Evolutionary conservation across 129 eudicot species (phyloP), one percentile per base, ranked within the genome.

Genomic region (Sambucus nigra): DNA sequence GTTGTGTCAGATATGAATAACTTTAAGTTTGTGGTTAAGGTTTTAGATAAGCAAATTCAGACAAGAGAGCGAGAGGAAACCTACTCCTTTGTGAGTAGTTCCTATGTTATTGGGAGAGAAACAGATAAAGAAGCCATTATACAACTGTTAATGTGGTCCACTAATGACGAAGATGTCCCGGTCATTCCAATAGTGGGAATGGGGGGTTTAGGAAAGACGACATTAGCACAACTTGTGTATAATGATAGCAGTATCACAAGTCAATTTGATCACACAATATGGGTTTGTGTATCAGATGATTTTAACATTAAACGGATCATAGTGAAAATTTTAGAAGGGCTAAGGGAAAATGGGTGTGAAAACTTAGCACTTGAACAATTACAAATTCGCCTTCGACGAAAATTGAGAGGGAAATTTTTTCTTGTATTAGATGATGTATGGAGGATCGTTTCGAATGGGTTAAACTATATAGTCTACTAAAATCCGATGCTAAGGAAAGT

Each of bases 191-290:
- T 67, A 21, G 66, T 58, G 23, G 73, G 73, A 51, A 29, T 67
- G 1, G 66, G 73, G 5, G 73, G 73, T 10, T 16, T 67, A 0
- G 73, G 73, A 7, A 67, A 67, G 50, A 67, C 73, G 17, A 39
- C 59, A 7, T 26, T 67, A 1, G 59, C 54, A 18, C 20, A 67
- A 28, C 22, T 50, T 9, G 73, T 59, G 7, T 68, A 49, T 23
- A 52, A 68, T 51, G 55, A 68, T 31, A 10, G 18, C 2, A 42
- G 51, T 20, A 67, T 68, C 0, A 12, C 22, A 1, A 15, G 17
- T 2, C 23, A 21, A 11, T 68, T 68, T 23, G 48, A 42, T 14
- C 15, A 28, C 14, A 28, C 29, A 19, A 9, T 27, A 7, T 68
- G 73, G 73, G 65, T 59, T 3, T 59, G 33, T 49, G 49, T 68